Evolutionary conservation across 2,329 filamentous ascomycete genomes (phyloP), one percentile per base, ranked within the genome.

Genomic region (Apiospora sp.): DNA sequence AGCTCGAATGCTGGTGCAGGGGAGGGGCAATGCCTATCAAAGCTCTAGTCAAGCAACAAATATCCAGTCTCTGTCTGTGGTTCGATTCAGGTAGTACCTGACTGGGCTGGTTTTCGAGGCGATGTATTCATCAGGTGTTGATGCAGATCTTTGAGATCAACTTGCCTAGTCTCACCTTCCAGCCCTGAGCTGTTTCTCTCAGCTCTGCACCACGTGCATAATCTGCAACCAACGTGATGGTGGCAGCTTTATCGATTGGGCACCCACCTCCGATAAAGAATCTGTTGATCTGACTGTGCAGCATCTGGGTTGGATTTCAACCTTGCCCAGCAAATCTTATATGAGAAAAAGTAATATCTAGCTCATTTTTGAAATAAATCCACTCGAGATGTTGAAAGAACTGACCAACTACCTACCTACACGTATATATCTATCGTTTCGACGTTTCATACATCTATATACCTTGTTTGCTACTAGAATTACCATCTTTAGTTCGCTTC

Each of bases 221-320:
- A n/a, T n/a, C 13, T 41, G 19, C 41, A 34, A 64, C 19, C 41
- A 69, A 49, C 24, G 67, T 69, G 67, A 14, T 24, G 67, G n/a
- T 69, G 48, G 8, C 27, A 69, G 67, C 67, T 69, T 69, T 69
- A 69, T 69, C 67, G 67, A 69, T 69, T 49, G 67, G 67, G 67
- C 16, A 30, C 44, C 58, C 8, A 37, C 58, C 54, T 37, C 54
- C 22, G 58, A 64, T 64, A 64, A 64, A 58, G 51, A 34, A 34
- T 58, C 51, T 27, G 34, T 58, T 19, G 34, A 64, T n/a, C 58
- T 64, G 58, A n/a, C 58, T 24, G 19, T n/a, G 22, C 19, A 41
- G 19, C 58, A 41, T 41, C 30, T 24, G 13, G 58, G 30, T 64
- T n/a, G 34, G 30, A 41, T 7, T 37, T n/a, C 30, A 61, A 61